phyloP scores from a whole-genome alignment of 768 basidiomycete genomes.

The Hortiboletus campestris region DNA sequence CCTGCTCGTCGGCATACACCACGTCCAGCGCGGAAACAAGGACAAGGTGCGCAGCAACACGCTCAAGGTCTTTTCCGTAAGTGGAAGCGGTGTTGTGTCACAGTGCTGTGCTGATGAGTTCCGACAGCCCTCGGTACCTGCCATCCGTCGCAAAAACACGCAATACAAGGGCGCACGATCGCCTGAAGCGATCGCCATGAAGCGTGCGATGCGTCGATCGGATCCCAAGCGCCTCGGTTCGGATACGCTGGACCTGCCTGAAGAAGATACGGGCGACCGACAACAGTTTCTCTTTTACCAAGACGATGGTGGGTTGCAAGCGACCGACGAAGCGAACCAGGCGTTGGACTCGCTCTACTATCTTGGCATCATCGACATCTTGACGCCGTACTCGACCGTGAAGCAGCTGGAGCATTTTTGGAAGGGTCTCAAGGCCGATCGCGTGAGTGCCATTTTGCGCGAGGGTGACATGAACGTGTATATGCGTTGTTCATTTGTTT shows the following conservation, averaged over 20 bases:
- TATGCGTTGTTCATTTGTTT: not conserved
- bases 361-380: conserved; percentile 93
- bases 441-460: conserved; percentile 52
- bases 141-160: conserved; percentile 59
- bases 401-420: conserved; percentile 90
- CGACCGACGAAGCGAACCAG: conserved; percentile 84
- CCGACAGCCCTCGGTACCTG: conserved; percentile 65
- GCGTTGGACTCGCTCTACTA: conserved; percentile 82
- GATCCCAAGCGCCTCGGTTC: conserved; percentile 71
- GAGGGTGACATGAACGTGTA: not conserved
- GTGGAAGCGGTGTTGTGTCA: conserved; percentile 29
- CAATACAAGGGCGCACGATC: conserved; percentile 54
- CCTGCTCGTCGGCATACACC: conserved; percentile 91
- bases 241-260: conserved; percentile 53
- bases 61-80: conserved; percentile 86
- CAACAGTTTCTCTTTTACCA: conserved; percentile 90
- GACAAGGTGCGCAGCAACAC: conserved; percentile 91
- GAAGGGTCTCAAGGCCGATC: conserved; percentile 86
- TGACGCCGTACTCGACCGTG: conserved; percentile 77
- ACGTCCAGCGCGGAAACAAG: conserved; percentile 83
- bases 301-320: conserved; percentile 90
- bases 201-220: conserved; percentile 80
- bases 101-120: not conserved
- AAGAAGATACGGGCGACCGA: conserved; percentile 55
- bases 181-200: conserved; percentile 79